Base-by-base conservation (phyloP, 495 filamentous ascomycete genomes). In the Talaromyces wortmannii region DNA sequence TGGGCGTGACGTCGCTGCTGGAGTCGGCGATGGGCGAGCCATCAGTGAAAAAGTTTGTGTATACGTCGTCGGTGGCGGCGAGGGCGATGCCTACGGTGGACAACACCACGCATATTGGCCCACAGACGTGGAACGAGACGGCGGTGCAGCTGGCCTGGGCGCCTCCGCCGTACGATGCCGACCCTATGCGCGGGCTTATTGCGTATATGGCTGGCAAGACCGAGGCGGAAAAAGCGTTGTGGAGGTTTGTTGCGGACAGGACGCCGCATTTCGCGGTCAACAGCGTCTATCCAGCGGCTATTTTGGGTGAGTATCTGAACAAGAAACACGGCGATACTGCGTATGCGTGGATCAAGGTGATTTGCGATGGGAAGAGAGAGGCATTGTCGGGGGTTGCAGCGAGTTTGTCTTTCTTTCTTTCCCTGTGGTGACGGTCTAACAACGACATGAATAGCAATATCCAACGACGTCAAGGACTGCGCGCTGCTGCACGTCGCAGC, bases 161-260 rank as follows among this genome's bases (percentile, higher is more conserved):
- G 10, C 65, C 72, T 7, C 66, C 70, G 23, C 69, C 2, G 62
- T 46, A 46, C 17, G 44, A 23, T 23, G 23, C 23, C 2, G 23
- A 46, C 13, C 44, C 44, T 2, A 46, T 2, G 7, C 44, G 44
- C 17, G 44, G 44, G 7, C 61, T 55, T 16, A 47, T 62, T 23
- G 72, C 79, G 0, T 83, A 85, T 57, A 58, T 57, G 0, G 79
- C 77, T 0, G 74, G 74, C 58, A 83, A 85, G 62, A 71, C 70
- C 5, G 67, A 68, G 11, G 75, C 73, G 0, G 80, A 84, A 64
- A 73, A 65, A 54, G 66, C 67, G 2, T 58, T 78, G 11, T 84
- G 78, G 80, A 61, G 71, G 53, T 83, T 78, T 40, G 59, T 74
- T 7, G 65, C 72, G 8, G 70, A 78, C 47, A 50, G 77, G 11